A percentile compares a stretch with the other conserved stretches of the same genome.
These are phyloP conservation scores for Aspergillus homomorphus DNA, from an alignment of 495 filamentous ascomycete genomes.

Conservation along the genomic window DNA sequence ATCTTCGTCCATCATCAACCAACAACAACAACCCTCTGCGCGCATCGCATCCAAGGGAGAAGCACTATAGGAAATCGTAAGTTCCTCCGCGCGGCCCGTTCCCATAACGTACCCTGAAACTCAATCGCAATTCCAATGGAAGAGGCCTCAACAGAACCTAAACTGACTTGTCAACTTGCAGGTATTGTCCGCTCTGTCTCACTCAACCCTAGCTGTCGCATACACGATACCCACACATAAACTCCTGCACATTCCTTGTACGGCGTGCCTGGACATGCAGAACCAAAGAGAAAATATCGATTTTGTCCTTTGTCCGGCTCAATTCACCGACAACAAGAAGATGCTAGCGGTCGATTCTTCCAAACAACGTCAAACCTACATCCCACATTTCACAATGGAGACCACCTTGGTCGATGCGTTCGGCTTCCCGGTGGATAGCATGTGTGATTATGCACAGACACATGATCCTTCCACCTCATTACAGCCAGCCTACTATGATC, in stretches of 20 bases:
- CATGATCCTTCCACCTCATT: conserved; percentile 24
- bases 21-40: background rate
- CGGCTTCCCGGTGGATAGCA: conserved; percentile 27
- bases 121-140: conserved; percentile 1
- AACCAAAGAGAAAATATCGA: conserved; percentile 20
- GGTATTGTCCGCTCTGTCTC: conserved; percentile 7
- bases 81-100: conserved; percentile 18
- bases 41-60: background rate
- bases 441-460: conserved; percentile 26
- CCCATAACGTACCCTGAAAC: conserved; percentile 7
- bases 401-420: conserved; percentile 35
- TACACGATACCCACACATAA: conserved; percentile 3
- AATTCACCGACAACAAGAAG: conserved; percentile 17
- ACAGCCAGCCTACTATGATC: conserved; percentile 31
- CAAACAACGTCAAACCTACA: conserved; percentile 36
- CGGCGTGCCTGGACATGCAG: conserved; percentile 18
- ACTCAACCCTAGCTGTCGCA: conserved; percentile 8
- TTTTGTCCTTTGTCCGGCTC: conserved; percentile 28
- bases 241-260: conserved; percentile 2
- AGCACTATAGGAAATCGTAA: conserved; percentile 5
- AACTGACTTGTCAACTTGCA: conserved; percentile 6
- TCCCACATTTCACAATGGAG: conserved; percentile 38
- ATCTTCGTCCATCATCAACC: background rate
- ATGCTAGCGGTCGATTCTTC: conserved; percentile 42
- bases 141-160: conserved; percentile 6